These are phyloP conservation scores for Umbelopsis sp. DNA, from an alignment of 192 early-diverging fungal genomes.

Conservation along the genomic window DNA sequence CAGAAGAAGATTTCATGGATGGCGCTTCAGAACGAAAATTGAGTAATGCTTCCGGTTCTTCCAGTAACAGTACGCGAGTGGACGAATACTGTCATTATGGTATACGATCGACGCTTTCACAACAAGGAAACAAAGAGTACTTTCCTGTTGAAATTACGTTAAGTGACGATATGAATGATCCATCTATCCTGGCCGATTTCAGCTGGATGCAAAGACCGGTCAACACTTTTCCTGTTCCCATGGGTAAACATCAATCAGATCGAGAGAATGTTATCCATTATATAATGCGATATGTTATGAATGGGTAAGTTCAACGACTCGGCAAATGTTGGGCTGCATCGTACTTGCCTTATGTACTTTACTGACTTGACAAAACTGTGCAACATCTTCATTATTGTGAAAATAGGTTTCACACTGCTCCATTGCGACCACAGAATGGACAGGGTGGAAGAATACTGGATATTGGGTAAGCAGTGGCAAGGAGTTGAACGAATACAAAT, in stretches of 20 bases:
- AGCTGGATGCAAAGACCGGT: conserved; percentile 12
- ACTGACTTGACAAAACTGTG: no score
- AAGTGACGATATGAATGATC: background rate
- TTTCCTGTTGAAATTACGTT: conserved; percentile 9
- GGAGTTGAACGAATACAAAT: background rate
- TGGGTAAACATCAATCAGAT: background rate
- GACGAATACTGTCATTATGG: conserved; percentile 4
- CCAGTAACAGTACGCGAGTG: background rate
- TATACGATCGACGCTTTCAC: background rate
- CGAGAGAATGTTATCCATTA: conserved; percentile 3
- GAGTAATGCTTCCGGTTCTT: background rate
- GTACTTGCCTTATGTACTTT: no score
- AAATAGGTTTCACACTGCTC: background rate
- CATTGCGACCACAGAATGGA: background rate
- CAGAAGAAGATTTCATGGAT: conserved; percentile 16
- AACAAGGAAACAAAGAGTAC: background rate
- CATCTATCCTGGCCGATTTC: background rate
- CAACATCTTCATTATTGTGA: no score
- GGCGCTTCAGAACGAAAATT: conserved; percentile 4
- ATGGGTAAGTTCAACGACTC: background rate
- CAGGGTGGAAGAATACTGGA: conserved; percentile 1
- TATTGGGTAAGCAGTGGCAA: conserved; percentile 5
- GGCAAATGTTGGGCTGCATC: background rate
- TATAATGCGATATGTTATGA: conserved; percentile 18
- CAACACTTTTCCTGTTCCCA: conserved; percentile 1